phyloP scores from a whole-genome alignment of 306 rosid species.

The Elaeagnus macrophylla region DNA sequence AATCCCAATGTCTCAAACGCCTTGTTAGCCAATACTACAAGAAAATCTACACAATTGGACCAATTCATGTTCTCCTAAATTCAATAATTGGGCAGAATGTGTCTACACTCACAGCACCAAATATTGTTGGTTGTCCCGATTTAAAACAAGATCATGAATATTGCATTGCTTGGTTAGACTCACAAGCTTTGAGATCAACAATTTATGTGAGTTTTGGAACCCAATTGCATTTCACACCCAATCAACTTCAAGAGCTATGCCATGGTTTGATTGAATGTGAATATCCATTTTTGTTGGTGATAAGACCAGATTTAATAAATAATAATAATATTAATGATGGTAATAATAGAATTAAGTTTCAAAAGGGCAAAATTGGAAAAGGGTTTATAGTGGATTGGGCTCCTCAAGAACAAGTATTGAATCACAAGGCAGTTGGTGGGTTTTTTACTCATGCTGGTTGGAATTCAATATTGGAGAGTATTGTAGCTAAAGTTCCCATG shows the following conservation, averaged over 20 bases:
- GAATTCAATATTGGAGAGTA: slow-evolving; percentile 34
- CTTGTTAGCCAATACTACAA: background rate
- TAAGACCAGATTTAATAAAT: background rate
- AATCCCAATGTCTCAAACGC: background rate
- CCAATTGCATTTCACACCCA: background rate
- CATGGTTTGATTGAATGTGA: slow-evolving; percentile 9
- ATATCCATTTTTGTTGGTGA: slow-evolving; percentile 2
- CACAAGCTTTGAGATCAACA: background rate
- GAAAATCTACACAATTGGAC: slow-evolving; percentile 17
- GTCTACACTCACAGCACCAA: background rate
- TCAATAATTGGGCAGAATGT: background rate
- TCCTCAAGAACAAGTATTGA: slow-evolving; percentile 27
- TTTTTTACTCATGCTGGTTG: slow-evolving; percentile 7
- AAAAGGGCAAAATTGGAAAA: slow-evolving; percentile 14
- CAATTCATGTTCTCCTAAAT: background rate
- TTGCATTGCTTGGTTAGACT: slow-evolving; percentile 11
- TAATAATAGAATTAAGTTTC: background rate
- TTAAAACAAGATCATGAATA: background rate
- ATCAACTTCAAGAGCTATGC: slow-evolving; percentile 9
- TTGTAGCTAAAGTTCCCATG: slow-evolving; percentile 19
- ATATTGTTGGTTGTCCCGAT: background rate
- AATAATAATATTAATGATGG: background rate
- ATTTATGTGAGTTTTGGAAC: slow-evolving; percentile 19
- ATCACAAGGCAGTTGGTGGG: slow-evolving; percentile 17
- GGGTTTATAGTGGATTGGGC: slow-evolving; percentile 30